These are phyloP conservation scores for Juncus effusus DNA, from an alignment of 176 grass and related monocot genomes.

Conservation along the genomic window DNA sequence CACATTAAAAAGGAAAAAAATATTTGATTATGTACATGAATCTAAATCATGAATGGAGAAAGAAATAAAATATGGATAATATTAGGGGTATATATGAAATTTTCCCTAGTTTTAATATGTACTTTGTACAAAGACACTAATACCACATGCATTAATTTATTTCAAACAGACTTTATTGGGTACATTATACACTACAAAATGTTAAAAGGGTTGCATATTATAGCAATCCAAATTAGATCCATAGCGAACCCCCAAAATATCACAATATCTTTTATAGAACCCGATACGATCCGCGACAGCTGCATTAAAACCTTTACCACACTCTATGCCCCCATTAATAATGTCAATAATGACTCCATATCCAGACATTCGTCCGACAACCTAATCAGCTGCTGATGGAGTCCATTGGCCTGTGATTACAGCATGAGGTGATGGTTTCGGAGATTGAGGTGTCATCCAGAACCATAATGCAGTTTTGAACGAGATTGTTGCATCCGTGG, in stretches of 20 bases:
- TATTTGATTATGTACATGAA: too few relatives aligned
- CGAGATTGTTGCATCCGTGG: slow-evolving; percentile 33
- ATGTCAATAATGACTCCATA: slow-evolving; percentile 67
- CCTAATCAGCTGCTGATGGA: slow-evolving; percentile 20
- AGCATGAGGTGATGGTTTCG: slow-evolving; percentile 58
- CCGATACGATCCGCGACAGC: slow-evolving; percentile 36
- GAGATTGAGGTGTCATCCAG: slow-evolving; percentile 48
- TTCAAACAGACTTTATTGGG: background rate
- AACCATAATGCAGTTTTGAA: slow-evolving; percentile 64
- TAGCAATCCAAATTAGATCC: slow-evolving; percentile 49
- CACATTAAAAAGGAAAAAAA: too few relatives aligned
- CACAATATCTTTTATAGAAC: slow-evolving; percentile 51
- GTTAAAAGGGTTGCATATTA: slow-evolving; percentile 18
- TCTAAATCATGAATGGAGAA: too few relatives aligned
- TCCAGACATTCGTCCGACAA: slow-evolving; percentile 31
- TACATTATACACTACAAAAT: background rate
- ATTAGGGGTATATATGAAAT: too few relatives aligned
- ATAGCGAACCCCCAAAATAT: slow-evolving; percentile 35
- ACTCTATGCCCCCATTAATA: slow-evolving; percentile 60
- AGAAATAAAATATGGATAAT: too few relatives aligned
- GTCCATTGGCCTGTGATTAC: slow-evolving; percentile 50
- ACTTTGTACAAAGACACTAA: too few relatives aligned
- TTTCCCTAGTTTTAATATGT: too few relatives aligned
- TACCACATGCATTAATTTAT: slow-evolving; percentile 4
- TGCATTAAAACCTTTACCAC: slow-evolving; percentile 26